Base-by-base conservation (phyloP, 1,284 basidiomycete species). In the Ceratobasidium sp. region DNA sequence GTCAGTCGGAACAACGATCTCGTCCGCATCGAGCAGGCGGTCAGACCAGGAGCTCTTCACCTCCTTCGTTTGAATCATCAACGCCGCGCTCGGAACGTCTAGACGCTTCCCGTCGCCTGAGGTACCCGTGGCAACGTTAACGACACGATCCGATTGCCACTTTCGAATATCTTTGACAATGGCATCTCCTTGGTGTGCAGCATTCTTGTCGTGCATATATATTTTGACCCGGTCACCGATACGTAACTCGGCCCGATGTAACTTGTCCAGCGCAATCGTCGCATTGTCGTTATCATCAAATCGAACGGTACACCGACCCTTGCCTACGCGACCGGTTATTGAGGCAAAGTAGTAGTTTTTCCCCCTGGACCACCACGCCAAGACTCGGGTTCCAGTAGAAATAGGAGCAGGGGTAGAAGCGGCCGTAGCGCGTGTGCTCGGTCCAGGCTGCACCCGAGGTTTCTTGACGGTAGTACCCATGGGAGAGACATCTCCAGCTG, bases 301-400 rank as follows among this genome's bases (percentile, higher is more conserved):
- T 34, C 83, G 82, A 76, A 93, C 54, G 49, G 39, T 6, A 27
- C 63, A 78, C 39, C 56, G 48, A 8, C 58, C 62, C 24, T 84
- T 82, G 74, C 87, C 78, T 22, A 63, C 72, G 16, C 41, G 37
- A 2, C 29, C 43, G 7, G 49, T 59, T 7, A 91, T 83, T 31
- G 82, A 83, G 11, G 90, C 92, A 4, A 88, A 79, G 78, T 90
- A 92, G 80, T 86, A 93, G 76, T 86, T 84, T 1, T 84, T 86
- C 74, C 89, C 86, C 58, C 81, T 79, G 76, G 84, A 87, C 89
- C 90, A 92, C 11, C 89, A 79, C 0, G 89, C 91, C 77, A 91
- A 89, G 16, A 93, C 89, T 1, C 87, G 87, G 14, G 88, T 86
- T 46, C 79, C 79, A 19, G 81, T 76, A n/a, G 79, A 77, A 31